Evolutionary conservation across 1,139 yeast genomes (phyloP).

Genomic region (Geotrichum carabidarum): DNA sequence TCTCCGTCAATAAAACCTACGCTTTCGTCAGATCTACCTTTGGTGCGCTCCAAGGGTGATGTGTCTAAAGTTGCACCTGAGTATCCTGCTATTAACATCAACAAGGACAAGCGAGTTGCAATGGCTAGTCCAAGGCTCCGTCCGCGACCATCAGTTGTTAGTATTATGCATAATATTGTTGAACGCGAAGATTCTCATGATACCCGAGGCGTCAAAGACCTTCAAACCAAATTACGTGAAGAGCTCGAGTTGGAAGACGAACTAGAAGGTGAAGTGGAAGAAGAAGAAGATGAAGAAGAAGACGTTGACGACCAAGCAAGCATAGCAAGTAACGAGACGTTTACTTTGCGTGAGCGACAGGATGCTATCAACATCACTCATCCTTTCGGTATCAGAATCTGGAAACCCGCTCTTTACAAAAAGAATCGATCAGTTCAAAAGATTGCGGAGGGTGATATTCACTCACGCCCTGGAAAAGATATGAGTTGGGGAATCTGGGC

Average conservation of each 20-base stretch:
- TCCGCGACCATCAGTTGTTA: neutral
- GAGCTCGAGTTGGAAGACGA: conserved; percentile 7
- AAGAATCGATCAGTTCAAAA: conserved; percentile 86
- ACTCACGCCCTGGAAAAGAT: conserved; percentile 57
- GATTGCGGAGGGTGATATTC: conserved; percentile 91
- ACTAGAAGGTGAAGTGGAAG: conserved; percentile 25
- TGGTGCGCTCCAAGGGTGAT: conserved; percentile 15
- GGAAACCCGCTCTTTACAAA: conserved; percentile 97
- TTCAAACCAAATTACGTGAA: conserved; percentile 24
- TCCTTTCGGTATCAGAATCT: conserved; percentile 95
- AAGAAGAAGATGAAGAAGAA: conserved; percentile 32
- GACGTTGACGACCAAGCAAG: conserved; percentile 45
- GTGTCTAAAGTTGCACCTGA: neutral
- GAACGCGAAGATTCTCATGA: conserved; percentile 19
- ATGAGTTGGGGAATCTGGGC: conserved; percentile 61
- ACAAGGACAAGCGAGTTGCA: conserved; percentile 19
- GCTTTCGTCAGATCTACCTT: neutral
- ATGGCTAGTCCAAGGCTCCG: conserved; percentile 13
- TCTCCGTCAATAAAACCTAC: conserved; percentile 1
- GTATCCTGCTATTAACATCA: conserved; percentile 6
- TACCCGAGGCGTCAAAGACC: conserved; percentile 6
- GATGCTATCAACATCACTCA: conserved; percentile 94
- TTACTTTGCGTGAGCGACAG: conserved; percentile 88
- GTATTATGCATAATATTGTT: conserved; percentile 14
- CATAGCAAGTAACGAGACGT: conserved; percentile 54